phyloP scores from a whole-genome alignment of 805 yeast species.

The Vanderwaltozyma verrucispora region DNA sequence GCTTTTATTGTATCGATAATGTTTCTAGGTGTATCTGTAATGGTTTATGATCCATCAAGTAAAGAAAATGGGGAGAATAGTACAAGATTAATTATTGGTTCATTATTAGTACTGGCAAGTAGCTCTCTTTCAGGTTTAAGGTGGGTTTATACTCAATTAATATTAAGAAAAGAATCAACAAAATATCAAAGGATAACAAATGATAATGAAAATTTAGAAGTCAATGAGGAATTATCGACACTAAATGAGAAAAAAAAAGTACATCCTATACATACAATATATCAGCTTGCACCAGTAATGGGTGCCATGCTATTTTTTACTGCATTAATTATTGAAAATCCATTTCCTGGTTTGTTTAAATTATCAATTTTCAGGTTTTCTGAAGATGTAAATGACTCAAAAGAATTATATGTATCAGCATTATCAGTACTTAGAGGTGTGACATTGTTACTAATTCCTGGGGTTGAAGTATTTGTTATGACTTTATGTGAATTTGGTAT shows the following conservation, averaged over 20 bases:
- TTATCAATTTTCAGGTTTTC: conserved; percentile 12
- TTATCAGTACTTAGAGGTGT: conserved; percentile 44
- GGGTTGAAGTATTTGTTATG: conserved; percentile 79
- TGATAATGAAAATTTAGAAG: too few species aligned
- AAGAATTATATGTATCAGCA: conserved; percentile 1
- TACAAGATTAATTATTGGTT: conserved; percentile 39
- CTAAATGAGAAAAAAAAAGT: conserved; percentile 4
- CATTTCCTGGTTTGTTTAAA: conserved; percentile 20
- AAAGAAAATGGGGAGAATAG: conserved; percentile 9
- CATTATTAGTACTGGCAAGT: conserved; percentile 63
- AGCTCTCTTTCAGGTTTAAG: conserved; percentile 80
- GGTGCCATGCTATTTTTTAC: conserved; percentile 46
- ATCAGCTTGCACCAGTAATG: conserved; percentile 82
- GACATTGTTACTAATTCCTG: conserved; percentile 62
- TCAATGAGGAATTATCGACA: not conserved
- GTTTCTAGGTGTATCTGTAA: conserved; percentile 77
- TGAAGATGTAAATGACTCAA: conserved; percentile 5
- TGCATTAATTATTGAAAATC: conserved; percentile 65
- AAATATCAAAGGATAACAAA: not conserved
- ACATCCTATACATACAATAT: conserved; percentile 79
- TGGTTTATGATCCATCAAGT: conserved; percentile 51
- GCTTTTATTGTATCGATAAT: conserved; percentile 62
- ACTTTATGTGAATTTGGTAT: conserved; percentile 81
- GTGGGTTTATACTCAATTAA: conserved; percentile 89
- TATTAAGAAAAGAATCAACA: conserved; percentile 37